These are phyloP conservation scores for Ustilago bromivora DNA, from an alignment of 1,284 basidiomycete genomes.

Conservation along the genomic window DNA sequence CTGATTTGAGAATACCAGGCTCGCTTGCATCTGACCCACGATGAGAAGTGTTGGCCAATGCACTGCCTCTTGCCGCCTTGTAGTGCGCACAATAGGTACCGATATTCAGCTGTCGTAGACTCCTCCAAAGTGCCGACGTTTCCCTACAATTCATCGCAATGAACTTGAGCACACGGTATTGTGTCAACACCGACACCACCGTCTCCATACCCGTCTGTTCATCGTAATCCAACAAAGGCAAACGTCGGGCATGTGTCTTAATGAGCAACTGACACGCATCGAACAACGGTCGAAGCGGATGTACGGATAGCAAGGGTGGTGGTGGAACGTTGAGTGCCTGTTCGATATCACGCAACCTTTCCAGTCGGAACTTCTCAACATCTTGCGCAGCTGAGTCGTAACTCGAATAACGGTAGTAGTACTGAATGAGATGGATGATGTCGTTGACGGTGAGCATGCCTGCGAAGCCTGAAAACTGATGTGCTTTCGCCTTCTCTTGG, in stretches of 20 bases:
- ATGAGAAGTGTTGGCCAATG: conserved; percentile 14
- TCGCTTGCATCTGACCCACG: conserved; percentile 43
- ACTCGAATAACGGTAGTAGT: conserved; percentile 63
- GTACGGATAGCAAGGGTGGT: conserved; percentile 89
- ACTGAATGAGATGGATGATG: conserved; percentile 69
- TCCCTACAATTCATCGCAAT: conserved; percentile 85
- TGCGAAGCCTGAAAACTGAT: conserved; percentile 63
- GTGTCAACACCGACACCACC: conserved; percentile 94
- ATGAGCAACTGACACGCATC: conserved; percentile 92
- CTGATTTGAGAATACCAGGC: conserved; percentile 24
- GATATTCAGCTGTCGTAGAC: conserved; percentile 87
- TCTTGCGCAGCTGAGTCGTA: conserved; percentile 90
- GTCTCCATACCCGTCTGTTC: conserved; percentile 94
- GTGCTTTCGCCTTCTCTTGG: conserved; percentile 7
- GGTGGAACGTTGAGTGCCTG: conserved; percentile 89
- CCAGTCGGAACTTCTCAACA: conserved; percentile 92
- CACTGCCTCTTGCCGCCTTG: conserved; percentile 5
- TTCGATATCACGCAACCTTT: conserved; percentile 82
- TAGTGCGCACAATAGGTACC: conserved; percentile 83
- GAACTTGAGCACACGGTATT: conserved; percentile 97
- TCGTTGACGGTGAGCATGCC: conserved; percentile 69
- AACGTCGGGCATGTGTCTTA: conserved; percentile 91
- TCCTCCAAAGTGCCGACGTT: conserved; percentile 73
- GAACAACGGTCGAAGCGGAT: conserved; percentile 85
- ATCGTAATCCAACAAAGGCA: conserved; percentile 93